phyloP scores from a whole-genome alignment of 2,329 filamentous ascomycete genomes.

The Paradendryphiella salina region DNA sequence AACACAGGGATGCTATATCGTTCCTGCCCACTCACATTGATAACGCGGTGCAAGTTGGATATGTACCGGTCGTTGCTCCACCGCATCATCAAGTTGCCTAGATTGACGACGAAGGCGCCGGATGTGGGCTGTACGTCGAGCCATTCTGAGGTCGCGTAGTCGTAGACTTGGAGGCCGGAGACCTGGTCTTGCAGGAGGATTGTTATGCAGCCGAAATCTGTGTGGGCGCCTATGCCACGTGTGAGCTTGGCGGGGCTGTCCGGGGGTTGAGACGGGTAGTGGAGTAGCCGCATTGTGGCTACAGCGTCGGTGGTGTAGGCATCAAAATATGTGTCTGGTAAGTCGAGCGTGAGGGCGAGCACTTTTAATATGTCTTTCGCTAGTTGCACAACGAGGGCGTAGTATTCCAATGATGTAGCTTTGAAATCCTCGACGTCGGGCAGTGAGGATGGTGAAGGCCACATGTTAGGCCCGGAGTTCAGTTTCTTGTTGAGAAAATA shows the following conservation, averaged over 20 bases:
- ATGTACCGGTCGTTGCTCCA: conserved; percentile 51
- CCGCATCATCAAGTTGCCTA: conserved; percentile 60
- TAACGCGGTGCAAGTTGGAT: conserved; percentile 50
- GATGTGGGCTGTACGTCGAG: conserved; percentile 76
- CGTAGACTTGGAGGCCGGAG: conserved; percentile 76
- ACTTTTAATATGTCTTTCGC: conserved; percentile 50
- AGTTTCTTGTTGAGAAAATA: conserved; percentile 47
- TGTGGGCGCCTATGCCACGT: conserved; percentile 51
- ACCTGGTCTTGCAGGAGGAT: conserved; percentile 50
- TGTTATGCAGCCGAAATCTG: conserved; percentile 51
- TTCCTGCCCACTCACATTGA: conserved; percentile 47
- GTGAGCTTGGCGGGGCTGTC: conserved; percentile 45
- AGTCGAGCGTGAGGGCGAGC: conserved; percentile 48
- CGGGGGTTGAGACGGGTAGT: conserved; percentile 49
- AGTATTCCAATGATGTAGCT: conserved; percentile 48
- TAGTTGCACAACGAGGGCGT: conserved; percentile 45
- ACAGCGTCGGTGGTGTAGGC: conserved; percentile 44
- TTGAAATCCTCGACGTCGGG: conserved; percentile 42
- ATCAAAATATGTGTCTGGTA: conserved; percentile 46
- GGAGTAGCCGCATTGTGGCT: conserved; percentile 50
- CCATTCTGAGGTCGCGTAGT: conserved; percentile 69
- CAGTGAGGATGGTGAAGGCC: conserved; percentile 34
- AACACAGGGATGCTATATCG: conserved; percentile 51
- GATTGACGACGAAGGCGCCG: conserved; percentile 81
- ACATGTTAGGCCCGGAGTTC: conserved; percentile 49